A percentile compares a stretch with the other conserved stretches of the same genome.
Evolutionary conservation across 441 rosid genomes (phyloP).

Genomic region (Erodium moschatum): DNA sequence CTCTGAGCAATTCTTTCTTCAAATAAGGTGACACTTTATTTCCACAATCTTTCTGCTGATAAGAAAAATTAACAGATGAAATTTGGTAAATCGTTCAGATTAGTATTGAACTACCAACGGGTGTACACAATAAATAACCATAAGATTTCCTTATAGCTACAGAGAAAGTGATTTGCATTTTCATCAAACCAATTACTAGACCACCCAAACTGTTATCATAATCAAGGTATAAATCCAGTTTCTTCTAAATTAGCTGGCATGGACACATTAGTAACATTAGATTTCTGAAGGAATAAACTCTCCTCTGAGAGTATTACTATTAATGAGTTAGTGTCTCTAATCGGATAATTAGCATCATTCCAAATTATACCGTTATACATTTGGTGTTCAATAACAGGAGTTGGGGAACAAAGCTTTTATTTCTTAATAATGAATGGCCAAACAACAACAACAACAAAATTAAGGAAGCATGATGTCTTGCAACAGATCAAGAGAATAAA

Average conservation of each 20-base stretch:
- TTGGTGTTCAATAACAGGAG: neutral
- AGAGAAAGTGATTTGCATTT: neutral
- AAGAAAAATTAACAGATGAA: constrained; percentile 12
- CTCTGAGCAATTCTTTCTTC: constrained; percentile 67
- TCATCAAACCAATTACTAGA: neutral
- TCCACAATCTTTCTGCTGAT: constrained; percentile 40
- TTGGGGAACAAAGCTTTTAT: neutral
- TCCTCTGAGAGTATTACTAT: neutral
- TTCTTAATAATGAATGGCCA: neutral
- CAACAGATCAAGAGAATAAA: neutral
- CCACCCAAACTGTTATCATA: neutral
- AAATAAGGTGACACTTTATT: constrained; percentile 51
- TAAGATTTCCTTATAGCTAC: neutral
- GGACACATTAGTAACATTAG: neutral
- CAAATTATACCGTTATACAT: neutral
- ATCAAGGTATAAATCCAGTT: neutral
- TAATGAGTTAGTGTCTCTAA: neutral
- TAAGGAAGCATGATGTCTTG: neutral
- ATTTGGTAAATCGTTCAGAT: constrained; percentile 17
- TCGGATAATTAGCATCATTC: neutral
- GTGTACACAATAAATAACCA: neutral
- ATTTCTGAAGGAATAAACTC: neutral
- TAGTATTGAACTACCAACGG: neutral
- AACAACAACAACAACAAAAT: neutral
- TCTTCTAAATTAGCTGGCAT: neutral